A percentile compares a stretch with the other conserved stretches of the same genome.
Conservation (phyloP, 305 asterid species). For the Rubia occidens region DNA sequence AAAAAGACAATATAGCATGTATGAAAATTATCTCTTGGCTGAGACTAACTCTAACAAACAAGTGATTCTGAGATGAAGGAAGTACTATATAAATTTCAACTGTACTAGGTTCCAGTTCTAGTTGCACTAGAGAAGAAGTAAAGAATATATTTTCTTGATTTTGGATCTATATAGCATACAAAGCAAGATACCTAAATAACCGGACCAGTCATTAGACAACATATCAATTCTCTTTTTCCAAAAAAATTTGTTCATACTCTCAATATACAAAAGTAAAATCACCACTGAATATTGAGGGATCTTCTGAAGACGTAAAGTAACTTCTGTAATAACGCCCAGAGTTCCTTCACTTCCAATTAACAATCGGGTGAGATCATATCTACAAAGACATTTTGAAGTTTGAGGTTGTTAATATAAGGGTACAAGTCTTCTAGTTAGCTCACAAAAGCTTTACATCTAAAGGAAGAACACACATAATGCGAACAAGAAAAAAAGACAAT, state of each 20-base stretch:
- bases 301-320: constrained; percentile 87
- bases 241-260: not conserved
- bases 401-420: not conserved
- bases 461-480: not conserved
- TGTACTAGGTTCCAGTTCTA: not conserved
- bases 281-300: constrained; percentile 86
- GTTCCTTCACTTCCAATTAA: constrained; percentile 99
- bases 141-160: not conserved
- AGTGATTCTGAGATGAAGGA: not conserved
- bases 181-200: not conserved
- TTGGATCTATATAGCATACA: not conserved
- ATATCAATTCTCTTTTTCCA: not conserved
- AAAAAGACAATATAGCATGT: not conserved
- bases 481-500: not conserved
- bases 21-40: not conserved
- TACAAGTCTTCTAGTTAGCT: not conserved
- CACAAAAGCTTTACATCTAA: not conserved
- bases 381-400: constrained; percentile 19
- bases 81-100: not conserved
- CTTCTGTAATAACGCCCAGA: constrained; percentile 86
- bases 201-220: not conserved
- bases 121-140: not conserved
- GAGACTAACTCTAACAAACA: not conserved
- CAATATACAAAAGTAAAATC: constrained; percentile 18
- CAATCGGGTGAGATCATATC: constrained; percentile 89